Evolutionary conservation across 1,284 basidiomycete genomes (phyloP).

Genomic region (Xerocomus nothofagi): DNA sequence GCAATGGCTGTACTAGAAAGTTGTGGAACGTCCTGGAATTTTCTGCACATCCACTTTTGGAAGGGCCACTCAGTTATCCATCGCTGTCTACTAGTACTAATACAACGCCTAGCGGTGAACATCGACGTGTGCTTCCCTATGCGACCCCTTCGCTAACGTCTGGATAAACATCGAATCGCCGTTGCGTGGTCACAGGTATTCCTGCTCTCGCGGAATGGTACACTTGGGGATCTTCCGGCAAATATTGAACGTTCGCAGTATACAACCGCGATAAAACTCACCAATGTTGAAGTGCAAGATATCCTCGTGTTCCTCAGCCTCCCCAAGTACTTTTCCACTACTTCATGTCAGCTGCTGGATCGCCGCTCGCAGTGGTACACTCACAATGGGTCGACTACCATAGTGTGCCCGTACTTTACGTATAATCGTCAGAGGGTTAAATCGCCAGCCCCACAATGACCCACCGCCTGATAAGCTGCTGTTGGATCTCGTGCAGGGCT

Average conservation of each 20-base stretch:
- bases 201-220: constrained; percentile 73
- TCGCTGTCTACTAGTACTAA: constrained; percentile 1
- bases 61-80: constrained; percentile 10
- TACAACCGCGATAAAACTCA: constrained; percentile 39
- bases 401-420: constrained; percentile 85
- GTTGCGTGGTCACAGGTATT: constrained; percentile 85
- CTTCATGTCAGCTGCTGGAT: constrained; percentile 10
- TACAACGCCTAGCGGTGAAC: background rate
- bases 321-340: constrained; percentile 80
- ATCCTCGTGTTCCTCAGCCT: constrained; percentile 79
- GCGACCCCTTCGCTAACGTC: constrained; percentile 53
- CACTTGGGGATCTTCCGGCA: constrained; percentile 63
- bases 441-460: constrained; percentile 30
- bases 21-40: constrained; percentile 41
- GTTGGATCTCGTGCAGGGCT: constrained; percentile 88
- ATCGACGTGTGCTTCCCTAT: constrained; percentile 1
- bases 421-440: background rate
- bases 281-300: constrained; percentile 84
- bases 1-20: constrained; percentile 33
- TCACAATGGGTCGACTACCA: constrained; percentile 87
- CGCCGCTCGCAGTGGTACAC: constrained; percentile 24
- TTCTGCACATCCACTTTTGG: constrained; percentile 32
- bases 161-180: constrained; percentile 89
- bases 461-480: constrained; percentile 83
- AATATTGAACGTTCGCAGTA: constrained; percentile 2